These are phyloP conservation scores for Venturia aucupariae DNA, from an alignment of 2,329 filamentous ascomycete genomes.

Conservation along the genomic window DNA sequence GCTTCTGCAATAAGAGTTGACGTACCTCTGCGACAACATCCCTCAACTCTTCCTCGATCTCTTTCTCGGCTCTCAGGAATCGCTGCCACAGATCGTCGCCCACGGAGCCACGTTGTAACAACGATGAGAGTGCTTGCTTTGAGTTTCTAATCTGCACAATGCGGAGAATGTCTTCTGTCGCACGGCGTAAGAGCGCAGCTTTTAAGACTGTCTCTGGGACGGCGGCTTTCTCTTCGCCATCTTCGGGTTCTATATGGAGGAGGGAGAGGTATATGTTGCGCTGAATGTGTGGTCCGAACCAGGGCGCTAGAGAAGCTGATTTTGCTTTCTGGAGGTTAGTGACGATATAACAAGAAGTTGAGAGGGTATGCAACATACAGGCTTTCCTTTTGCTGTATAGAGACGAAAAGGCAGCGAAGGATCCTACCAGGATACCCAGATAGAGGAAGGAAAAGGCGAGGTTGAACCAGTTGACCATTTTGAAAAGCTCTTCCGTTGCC, in stretches of 20 bases:
- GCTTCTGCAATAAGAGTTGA: neutral
- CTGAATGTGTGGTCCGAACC: constrained; percentile 86
- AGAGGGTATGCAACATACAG: constrained; percentile 11
- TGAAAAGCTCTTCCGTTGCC: constrained; percentile 15
- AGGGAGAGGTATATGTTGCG: constrained; percentile 93
- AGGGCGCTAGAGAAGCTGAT: constrained; percentile 79
- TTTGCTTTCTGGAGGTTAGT: constrained; percentile 33
- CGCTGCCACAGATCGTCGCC: constrained; percentile 94
- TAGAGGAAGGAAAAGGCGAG: constrained; percentile 84
- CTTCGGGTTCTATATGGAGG: constrained; percentile 63
- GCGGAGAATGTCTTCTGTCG: constrained; percentile 85
- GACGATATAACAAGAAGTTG: constrained; percentile 18
- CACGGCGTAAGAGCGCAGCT: constrained; percentile 78
- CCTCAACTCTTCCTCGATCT: constrained; percentile 91
- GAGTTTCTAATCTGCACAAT: constrained; percentile 81
- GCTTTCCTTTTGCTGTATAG: constrained; percentile 91
- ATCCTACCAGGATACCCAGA: constrained; percentile 75
- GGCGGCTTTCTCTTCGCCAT: constrained; percentile 55
- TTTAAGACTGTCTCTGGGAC: constrained; percentile 80
- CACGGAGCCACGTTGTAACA: constrained; percentile 84
- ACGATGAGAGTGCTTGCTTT: constrained; percentile 74
- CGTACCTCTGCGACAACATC: constrained; percentile 86
- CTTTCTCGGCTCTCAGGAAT: constrained; percentile 85
- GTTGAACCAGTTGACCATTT: constrained; percentile 67
- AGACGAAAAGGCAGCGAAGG: constrained; percentile 82